These are phyloP conservation scores for Ajuga reptans DNA, from an alignment of 305 asterid species.

Conservation along the genomic window DNA sequence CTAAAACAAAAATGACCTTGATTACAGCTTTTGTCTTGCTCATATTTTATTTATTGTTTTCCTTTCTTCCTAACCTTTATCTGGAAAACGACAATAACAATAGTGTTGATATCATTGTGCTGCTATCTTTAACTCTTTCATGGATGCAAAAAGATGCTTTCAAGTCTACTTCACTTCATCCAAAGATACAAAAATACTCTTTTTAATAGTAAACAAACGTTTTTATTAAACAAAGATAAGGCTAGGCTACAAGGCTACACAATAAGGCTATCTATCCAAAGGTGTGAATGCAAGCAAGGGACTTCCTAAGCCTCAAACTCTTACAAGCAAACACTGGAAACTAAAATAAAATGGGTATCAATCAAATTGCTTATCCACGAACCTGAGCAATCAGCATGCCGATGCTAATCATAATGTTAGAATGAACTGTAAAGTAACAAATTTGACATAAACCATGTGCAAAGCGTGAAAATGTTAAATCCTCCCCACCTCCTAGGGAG, in stretches of 20 bases:
- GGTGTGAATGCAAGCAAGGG: not conserved
- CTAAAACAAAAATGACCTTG: not conserved
- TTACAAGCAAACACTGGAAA: not conserved
- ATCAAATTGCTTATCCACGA: not conserved
- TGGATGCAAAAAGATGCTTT: not conserved
- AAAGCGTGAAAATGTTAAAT: not conserved
- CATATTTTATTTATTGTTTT: not conserved
- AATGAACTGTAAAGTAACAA: not conserved
- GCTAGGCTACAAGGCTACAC: not conserved
- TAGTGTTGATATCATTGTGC: not conserved
- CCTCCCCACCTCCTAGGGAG: not conserved
- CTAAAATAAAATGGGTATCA: not conserved
- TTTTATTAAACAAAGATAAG: too few relatives aligned
- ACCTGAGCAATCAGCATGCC: not conserved
- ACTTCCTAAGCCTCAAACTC: not conserved
- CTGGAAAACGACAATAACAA: not conserved
- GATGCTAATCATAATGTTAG: not conserved
- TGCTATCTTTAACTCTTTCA: too few relatives aligned
- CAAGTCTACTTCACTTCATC: not conserved
- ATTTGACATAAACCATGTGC: not conserved
- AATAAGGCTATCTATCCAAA: not conserved
- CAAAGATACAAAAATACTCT: not conserved
- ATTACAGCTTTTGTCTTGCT: not conserved
- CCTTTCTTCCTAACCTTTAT: too few relatives aligned
- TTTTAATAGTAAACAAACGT: too few relatives aligned